These are phyloP conservation scores for Wickerhamomyces sp. DNA, from an alignment of 1,139 yeast species.

Conservation along the genomic window DNA sequence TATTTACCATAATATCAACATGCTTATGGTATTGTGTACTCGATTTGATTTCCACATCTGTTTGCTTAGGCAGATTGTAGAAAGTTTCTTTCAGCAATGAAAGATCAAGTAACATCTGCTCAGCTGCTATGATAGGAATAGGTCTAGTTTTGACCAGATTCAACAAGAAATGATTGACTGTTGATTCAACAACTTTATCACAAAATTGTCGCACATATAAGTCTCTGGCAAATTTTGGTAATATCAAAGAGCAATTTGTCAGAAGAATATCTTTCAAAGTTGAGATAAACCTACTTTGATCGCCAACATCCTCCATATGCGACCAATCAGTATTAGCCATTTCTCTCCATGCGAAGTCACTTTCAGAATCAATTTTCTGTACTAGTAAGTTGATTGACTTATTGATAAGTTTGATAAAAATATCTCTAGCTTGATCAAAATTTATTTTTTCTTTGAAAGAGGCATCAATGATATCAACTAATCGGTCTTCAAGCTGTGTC, in stretches of 20 bases:
- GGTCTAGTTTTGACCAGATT: slow-evolving; percentile 57
- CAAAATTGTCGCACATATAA: slow-evolving; percentile 68
- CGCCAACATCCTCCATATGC: slow-evolving; percentile 55
- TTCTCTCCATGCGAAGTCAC: slow-evolving; percentile 78
- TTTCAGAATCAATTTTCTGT: slow-evolving; percentile 54
- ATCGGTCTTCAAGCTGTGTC: slow-evolving; percentile 66
- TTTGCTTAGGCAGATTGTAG: slow-evolving; percentile 42
- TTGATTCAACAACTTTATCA: slow-evolving; percentile 69
- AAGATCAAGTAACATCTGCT: slow-evolving; percentile 74
- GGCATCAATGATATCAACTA: slow-evolving; percentile 45
- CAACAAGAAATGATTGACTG: slow-evolving; percentile 53
- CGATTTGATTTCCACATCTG: slow-evolving; percentile 9
- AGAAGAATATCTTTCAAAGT: slow-evolving; percentile 49
- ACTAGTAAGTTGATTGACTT: slow-evolving; percentile 55
- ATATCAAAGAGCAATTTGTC: slow-evolving; percentile 43
- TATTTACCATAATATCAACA: slow-evolving; percentile 45
- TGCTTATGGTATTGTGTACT: slow-evolving; percentile 22
- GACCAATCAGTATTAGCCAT: slow-evolving; percentile 80
- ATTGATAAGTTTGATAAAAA: slow-evolving; percentile 55
- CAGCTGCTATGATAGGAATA: slow-evolving; percentile 65
- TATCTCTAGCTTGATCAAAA: slow-evolving; percentile 54
- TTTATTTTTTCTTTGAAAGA: slow-evolving; percentile 33
- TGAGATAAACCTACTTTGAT: slow-evolving; percentile 63
- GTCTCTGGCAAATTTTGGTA: slow-evolving; percentile 64
- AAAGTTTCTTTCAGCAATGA: slow-evolving; percentile 58